Percentiles rank a stretch among this genome's conserved stretches.
These are phyloP conservation scores for Pichia sp. DNA, from an alignment of 1,139 yeast species.

Conservation along the genomic window DNA sequence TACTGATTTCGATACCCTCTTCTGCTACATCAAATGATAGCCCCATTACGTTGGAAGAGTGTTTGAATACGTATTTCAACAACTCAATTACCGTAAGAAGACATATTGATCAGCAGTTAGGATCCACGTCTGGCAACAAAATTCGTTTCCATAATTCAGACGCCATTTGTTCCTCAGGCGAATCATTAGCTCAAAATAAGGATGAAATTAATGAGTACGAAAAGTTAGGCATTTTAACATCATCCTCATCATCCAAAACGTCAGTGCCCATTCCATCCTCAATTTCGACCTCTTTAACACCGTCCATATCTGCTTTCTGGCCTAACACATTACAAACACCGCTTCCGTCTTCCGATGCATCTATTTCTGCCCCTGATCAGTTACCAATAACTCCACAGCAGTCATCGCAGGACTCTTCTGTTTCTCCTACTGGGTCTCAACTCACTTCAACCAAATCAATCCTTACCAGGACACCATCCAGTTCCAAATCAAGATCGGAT, in stretches of 20 bases:
- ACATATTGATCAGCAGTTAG: slow-evolving; percentile 57
- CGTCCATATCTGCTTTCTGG: background rate
- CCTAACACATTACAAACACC: background rate
- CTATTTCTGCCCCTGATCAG: background rate
- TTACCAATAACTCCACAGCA: slow-evolving; percentile 1
- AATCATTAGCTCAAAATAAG: slow-evolving; percentile 7
- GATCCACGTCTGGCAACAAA: background rate
- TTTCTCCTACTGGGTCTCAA: background rate
- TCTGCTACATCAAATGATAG: slow-evolving; percentile 12
- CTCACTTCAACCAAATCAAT: background rate
- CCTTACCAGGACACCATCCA: background rate
- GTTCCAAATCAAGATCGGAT: background rate
- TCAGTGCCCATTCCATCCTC: slow-evolving; percentile 10
- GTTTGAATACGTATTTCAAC: slow-evolving; percentile 69
- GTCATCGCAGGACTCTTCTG: background rate
- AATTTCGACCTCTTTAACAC: background rate
- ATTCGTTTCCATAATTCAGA: background rate
- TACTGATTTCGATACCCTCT: slow-evolving; percentile 62
- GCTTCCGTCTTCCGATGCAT: background rate
- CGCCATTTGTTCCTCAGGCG: slow-evolving; percentile 1
- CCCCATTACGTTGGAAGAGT: slow-evolving; percentile 61
- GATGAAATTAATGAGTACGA: slow-evolving; percentile 21
- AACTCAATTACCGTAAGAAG: slow-evolving; percentile 66
- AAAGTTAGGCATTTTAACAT: slow-evolving; percentile 20
- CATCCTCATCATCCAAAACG: slow-evolving; percentile 1